These are phyloP conservation scores for Melanomma pulvis-pyrius DNA, from an alignment of 495 filamentous ascomycete genomes.

Conservation along the genomic window DNA sequence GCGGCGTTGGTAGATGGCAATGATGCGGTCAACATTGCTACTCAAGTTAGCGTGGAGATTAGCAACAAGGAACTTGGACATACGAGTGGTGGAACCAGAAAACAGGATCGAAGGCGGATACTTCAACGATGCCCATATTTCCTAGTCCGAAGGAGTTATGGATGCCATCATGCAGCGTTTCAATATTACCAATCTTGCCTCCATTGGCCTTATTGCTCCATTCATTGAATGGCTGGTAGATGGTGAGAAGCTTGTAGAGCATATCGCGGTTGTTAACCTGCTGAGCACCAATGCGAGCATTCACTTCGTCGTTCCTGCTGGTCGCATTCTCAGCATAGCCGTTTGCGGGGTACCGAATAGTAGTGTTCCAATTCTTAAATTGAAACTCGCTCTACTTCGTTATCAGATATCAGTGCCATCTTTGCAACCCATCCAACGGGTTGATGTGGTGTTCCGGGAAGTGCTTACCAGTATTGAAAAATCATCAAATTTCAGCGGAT, in stretches of 20 bases:
- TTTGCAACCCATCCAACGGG: background rate
- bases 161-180: constrained; percentile 29
- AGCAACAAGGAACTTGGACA: background rate
- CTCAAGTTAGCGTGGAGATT: background rate
- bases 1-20: constrained; percentile 28
- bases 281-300: constrained; percentile 4
- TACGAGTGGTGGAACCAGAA: constrained; percentile 34
- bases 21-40: constrained; percentile 28
- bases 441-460: background rate
- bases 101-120: constrained; percentile 29
- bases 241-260: constrained; percentile 30
- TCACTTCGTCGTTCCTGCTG: constrained; percentile 21
- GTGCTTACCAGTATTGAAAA: constrained; percentile 14
- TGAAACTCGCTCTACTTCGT: constrained; percentile 1
- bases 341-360: constrained; percentile 16
- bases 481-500: constrained; percentile 17
- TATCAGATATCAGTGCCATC: background rate
- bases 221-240: constrained; percentile 25
- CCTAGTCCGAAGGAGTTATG: constrained; percentile 31
- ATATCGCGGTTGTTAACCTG: constrained; percentile 23
- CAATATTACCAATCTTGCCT: constrained; percentile 26
- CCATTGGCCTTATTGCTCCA: constrained; percentile 32
- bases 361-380: constrained; percentile 29
- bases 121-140: constrained; percentile 26
- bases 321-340: constrained; percentile 11